phyloP scores from a whole-genome alignment of 768 basidiomycete species.

The Macrocybe gigantea region DNA sequence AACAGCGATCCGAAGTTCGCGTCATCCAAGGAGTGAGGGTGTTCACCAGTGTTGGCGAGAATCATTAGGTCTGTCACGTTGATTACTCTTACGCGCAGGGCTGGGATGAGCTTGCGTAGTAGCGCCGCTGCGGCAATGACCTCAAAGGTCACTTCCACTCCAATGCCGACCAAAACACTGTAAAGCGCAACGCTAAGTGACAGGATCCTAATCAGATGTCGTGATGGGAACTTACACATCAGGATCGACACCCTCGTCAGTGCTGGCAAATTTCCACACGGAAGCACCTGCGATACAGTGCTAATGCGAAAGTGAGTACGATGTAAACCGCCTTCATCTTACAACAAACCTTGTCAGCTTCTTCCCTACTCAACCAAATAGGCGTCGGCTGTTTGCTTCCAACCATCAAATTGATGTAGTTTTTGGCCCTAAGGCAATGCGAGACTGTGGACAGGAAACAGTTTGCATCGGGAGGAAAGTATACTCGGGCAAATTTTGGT shows the following conservation, averaged over 20 bases:
- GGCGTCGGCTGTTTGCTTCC: slow-evolving; percentile 82
- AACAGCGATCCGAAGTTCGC: slow-evolving; percentile 67
- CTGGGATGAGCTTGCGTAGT: slow-evolving; percentile 62
- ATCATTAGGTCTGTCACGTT: slow-evolving; percentile 91
- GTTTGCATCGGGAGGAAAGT: slow-evolving; percentile 88
- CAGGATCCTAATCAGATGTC: not conserved
- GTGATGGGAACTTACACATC: slow-evolving; percentile 48
- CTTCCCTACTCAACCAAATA: slow-evolving; percentile 73
- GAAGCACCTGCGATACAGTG: slow-evolving; percentile 88
- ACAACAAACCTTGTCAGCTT: slow-evolving; percentile 54
- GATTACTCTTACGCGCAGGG: slow-evolving; percentile 77
- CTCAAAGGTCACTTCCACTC: slow-evolving; percentile 86
- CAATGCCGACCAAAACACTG: slow-evolving; percentile 80
- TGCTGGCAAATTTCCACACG: slow-evolving; percentile 79
- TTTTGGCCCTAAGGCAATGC: slow-evolving; percentile 79
- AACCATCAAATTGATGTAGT: slow-evolving; percentile 85
- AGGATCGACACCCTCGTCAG: slow-evolving; percentile 63
- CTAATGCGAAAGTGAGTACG: slow-evolving; percentile 20
- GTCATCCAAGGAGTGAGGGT: slow-evolving; percentile 68
- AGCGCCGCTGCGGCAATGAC: slow-evolving; percentile 82
- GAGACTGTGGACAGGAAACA: slow-evolving; percentile 78
- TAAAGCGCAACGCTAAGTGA: slow-evolving; percentile 14
- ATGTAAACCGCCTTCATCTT: not conserved
- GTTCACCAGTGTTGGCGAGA: slow-evolving; percentile 57
- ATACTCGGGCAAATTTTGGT: slow-evolving; percentile 63